A percentile compares a stretch with the other conserved stretches of the same genome.
These are phyloP conservation scores for Panus rudis DNA, from an alignment of 768 basidiomycete genomes.

Conservation along the genomic window DNA sequence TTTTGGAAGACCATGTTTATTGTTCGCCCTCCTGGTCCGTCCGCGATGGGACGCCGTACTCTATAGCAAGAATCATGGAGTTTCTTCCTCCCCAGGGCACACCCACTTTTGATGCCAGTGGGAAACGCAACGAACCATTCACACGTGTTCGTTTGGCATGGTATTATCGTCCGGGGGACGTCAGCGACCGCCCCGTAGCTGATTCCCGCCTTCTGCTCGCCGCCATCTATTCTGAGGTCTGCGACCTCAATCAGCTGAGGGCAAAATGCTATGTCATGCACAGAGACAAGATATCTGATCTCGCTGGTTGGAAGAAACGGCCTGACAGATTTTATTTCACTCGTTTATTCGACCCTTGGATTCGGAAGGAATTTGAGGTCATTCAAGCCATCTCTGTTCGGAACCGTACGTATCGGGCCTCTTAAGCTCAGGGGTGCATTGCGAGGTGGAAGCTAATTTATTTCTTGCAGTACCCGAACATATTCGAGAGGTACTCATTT, in stretches of 20 bases:
- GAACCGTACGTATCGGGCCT: conserved; percentile 60
- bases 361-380: conserved; percentile 97
- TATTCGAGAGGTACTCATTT: conserved; percentile 68
- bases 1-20: conserved; percentile 85
- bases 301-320: conserved; percentile 88
- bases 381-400: conserved; percentile 79
- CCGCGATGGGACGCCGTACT: conserved; percentile 92
- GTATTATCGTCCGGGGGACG: conserved; percentile 96
- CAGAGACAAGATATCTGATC: conserved; percentile 90
- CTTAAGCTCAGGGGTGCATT: conserved; percentile 8
- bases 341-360: conserved; percentile 93
- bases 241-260: conserved; percentile 90
- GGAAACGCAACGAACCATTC: conserved; percentile 60
- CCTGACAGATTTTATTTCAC: conserved; percentile 96
- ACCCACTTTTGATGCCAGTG: conserved; percentile 43
- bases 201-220: conserved; percentile 91
- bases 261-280: conserved; percentile 92
- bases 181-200: conserved; percentile 83
- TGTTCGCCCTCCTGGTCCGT: conserved; percentile 90
- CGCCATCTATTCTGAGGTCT: conserved; percentile 93
- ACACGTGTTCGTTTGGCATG: conserved; percentile 88
- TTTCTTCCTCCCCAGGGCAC: conserved; percentile 77
- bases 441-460: conserved; percentile 12
- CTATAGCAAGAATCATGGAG: conserved; percentile 94
- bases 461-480: conserved; percentile 64